Evolutionary conservation across 1,284 basidiomycete genomes (phyloP).

Genomic region (Ustilago lituana): DNA sequence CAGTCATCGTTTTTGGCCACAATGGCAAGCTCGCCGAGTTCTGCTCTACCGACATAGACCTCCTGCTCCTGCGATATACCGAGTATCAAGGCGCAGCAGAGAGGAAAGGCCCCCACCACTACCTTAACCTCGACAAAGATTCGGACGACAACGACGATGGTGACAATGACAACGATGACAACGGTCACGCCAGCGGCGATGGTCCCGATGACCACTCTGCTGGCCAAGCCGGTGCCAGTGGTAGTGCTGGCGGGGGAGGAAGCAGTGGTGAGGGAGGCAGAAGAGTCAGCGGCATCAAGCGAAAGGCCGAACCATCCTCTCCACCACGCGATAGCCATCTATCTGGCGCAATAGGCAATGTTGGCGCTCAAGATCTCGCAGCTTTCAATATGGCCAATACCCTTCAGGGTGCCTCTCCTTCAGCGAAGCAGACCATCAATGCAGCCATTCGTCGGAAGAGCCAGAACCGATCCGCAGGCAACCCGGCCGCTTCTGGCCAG

Average conservation of each 20-base stretch:
- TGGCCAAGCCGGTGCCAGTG: slow-evolving; percentile 6
- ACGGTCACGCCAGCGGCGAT: slow-evolving; percentile 21
- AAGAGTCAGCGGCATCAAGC: slow-evolving; percentile 24
- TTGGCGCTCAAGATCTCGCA: not conserved
- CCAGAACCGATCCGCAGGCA: slow-evolving; percentile 1
- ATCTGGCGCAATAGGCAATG: not conserved
- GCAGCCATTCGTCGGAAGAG: slow-evolving; percentile 41
- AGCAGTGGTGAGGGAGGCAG: not conserved
- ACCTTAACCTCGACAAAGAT: slow-evolving; percentile 40
- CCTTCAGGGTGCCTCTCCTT: slow-evolving; percentile 8
- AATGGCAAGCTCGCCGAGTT: slow-evolving; percentile 64
- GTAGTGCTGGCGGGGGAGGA: slow-evolving; percentile 5
- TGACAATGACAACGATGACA: slow-evolving; percentile 24
- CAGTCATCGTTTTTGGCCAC: slow-evolving; percentile 75
- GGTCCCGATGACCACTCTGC: slow-evolving; percentile 9
- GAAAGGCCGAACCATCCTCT: slow-evolving; percentile 25
- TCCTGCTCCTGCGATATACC: slow-evolving; percentile 55
- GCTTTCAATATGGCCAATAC: slow-evolving; percentile 3
- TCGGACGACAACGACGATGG: slow-evolving; percentile 39
- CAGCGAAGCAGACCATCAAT: slow-evolving; percentile 36
- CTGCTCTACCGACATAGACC: slow-evolving; percentile 60
- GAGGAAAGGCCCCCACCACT: slow-evolving; percentile 45
- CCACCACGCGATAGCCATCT: slow-evolving; percentile 1
- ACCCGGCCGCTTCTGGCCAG: slow-evolving; percentile 6
- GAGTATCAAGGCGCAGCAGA: slow-evolving; percentile 49